Evolutionary conservation across 768 basidiomycete species (phyloP).

Genomic region (Rhizopogon sp.): DNA sequence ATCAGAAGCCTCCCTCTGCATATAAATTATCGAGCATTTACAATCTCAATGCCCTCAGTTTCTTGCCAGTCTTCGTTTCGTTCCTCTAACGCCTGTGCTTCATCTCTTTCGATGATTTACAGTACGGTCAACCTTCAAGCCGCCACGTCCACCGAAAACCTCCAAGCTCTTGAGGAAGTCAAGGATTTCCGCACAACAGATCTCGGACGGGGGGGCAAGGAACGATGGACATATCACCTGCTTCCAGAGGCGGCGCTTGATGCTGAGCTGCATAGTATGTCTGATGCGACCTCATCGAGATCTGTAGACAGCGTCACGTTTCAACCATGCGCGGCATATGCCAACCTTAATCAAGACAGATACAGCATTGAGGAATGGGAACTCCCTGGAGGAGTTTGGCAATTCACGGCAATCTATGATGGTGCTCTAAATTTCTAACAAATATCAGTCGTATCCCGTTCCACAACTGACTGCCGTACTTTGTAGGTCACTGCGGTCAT

Average conservation of each 20-base stretch:
- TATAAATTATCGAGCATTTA: constrained; percentile 2
- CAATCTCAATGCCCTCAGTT: neutral
- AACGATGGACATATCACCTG: constrained; percentile 50
- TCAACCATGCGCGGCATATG: constrained; percentile 36
- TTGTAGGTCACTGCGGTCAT: constrained; percentile 43
- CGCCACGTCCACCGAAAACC: constrained; percentile 42
- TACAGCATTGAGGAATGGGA: constrained; percentile 36
- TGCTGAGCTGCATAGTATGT: constrained; percentile 33
- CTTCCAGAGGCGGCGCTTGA: constrained; percentile 37
- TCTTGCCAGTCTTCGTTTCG: neutral
- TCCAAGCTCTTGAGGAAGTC: constrained; percentile 48
- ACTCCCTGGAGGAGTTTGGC: constrained; percentile 36
- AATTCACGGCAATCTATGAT: constrained; percentile 42
- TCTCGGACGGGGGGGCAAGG: constrained; percentile 46
- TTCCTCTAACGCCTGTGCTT: neutral
- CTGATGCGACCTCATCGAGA: constrained; percentile 28
- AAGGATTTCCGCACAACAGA: constrained; percentile 48
- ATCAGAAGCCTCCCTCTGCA: neutral
- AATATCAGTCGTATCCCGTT: neutral
- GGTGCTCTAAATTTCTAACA: constrained; percentile 20
- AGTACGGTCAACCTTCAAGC: constrained; percentile 38
- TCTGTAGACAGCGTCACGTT: constrained; percentile 37
- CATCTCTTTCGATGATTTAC: constrained; percentile 19
- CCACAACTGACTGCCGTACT: constrained; percentile 8
- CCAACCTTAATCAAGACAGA: constrained; percentile 37